Percentiles rank a stretch among this genome's conserved stretches.
Evolutionary conservation across 2,329 filamentous ascomycete genomes (phyloP).

Genomic region (Pseudogymnoascus sp.): DNA sequence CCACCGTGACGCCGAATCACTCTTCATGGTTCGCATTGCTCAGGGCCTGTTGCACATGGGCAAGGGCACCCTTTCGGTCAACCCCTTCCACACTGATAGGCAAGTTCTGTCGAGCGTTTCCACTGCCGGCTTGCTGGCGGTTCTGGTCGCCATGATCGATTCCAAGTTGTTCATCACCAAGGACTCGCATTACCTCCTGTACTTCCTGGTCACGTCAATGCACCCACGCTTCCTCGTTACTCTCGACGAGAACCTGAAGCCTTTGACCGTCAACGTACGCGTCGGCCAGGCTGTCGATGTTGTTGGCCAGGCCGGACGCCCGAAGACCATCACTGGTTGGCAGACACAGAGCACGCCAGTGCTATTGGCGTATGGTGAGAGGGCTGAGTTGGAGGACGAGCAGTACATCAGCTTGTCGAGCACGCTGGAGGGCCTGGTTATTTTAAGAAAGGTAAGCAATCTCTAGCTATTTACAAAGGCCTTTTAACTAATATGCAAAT

Average conservation of each 20-base stretch:
- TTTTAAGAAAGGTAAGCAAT: conserved; percentile 80
- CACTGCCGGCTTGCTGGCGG: conserved; percentile 80
- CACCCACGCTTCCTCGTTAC: conserved; percentile 94
- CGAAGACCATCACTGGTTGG: conserved; percentile 99
- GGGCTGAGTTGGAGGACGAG: conserved; percentile 95
- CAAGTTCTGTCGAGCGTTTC: conserved; percentile 91
- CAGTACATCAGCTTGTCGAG: conserved; percentile 90
- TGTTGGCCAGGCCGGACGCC: conserved; percentile 90
- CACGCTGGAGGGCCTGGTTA: conserved; percentile 89
- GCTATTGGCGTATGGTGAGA: conserved; percentile 85
- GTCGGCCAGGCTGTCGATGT: conserved; percentile 98
- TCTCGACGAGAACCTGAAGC: conserved; percentile 88
- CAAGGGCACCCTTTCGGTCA: conserved; percentile 92
- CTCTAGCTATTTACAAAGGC: not conserved
- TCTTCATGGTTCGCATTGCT: conserved; percentile 99
- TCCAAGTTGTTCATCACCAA: conserved; percentile 74
- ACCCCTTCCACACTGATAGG: conserved; percentile 98
- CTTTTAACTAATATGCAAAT: conserved; percentile 11
- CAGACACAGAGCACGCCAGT: conserved; percentile 99
- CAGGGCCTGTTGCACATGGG: conserved; percentile 98
- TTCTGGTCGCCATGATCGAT: conserved; percentile 90
- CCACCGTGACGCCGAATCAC: conserved; percentile 87
- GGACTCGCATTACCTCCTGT: conserved; percentile 82
- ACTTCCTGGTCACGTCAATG: conserved; percentile 96
- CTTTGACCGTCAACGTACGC: conserved; percentile 89